Base-by-base conservation (phyloP, 192 early-diverging fungal genomes). In the Piromyces finnis region DNA sequence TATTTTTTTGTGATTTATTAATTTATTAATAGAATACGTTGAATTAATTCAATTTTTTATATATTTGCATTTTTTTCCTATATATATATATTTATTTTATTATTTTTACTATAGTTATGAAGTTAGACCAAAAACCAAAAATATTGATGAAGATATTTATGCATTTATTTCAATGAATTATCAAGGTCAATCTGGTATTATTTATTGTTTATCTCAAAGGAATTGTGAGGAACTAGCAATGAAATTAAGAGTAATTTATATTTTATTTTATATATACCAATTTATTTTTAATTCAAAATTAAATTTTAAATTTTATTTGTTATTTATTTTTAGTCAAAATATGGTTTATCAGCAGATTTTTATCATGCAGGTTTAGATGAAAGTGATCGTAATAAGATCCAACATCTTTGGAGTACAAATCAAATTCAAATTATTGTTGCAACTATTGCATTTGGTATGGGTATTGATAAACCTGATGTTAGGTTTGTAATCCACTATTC, bases 371-470 rank as follows among this genome's bases (percentile, higher is more conserved):
- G 91, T 2, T 81, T 99, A 78, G 89, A 92, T 32, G 90, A 93
- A 81, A 89, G 89, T 77, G 95, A 98, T 68, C 88, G 95, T 16
- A 78, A 85, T 29, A 83, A 87, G 3, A 89, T 95, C 26, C 97
- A 99, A 85, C 83, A 89, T 78, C 90, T 89, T 29, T 99, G 97
- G 97, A 94, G 93, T 80, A 82, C 78, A 13, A 93, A 92, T 41
- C 81, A 85, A 27, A 81, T 93, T 1, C 86, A 94, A 77, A 90
- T 99, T 32, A 96, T 99, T 84, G 94, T 96, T 1, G 97, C 96
- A 0, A 99, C 97, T 0, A 88, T 98, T 28, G 97, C 97, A 0
- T 99, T 99, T 87, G 96, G 97, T 14, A 96, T 99, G 96, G 97
- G 96, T 84, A 96, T 98, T 77, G 95, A 99, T 86, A 98, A 99